Base-by-base conservation (phyloP, 805 yeast genomes). In the Komagataella populi region DNA sequence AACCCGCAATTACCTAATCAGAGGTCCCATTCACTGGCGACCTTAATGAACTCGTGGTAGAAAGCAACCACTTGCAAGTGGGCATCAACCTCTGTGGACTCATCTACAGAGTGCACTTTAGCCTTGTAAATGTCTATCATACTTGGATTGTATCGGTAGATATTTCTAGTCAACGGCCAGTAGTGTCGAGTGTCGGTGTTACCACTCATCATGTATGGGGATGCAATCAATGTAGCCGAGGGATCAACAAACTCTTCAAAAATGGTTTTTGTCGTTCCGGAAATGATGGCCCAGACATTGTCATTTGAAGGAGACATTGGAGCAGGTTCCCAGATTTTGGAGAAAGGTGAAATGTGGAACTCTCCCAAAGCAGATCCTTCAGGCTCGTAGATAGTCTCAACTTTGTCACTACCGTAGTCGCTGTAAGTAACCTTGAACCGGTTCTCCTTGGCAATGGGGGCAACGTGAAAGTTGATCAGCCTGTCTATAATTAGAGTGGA, bases 111-210 rank as follows among this genome's bases (percentile, higher is more conserved):
- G 64, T 84, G 90, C 39, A 72, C 65, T 46, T 70, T 65, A 46
- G 62, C 62, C 44, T 65, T 67, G 30, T 56, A 23, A 16, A 50
- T 30, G 14, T 53, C 53, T 3, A 53, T 47, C n/a, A 53, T 53
- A 8, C 54, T 48, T 7, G 85, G 82, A 45, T 72, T 69, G 61
- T 72, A 80, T 57, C 86, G 71, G 67, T 70, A 80, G 52, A 80
- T 78, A 60, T 78, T 71, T 50, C 65, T 67, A 14, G 82, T 70
- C 59, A 81, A 67, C 50, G 70, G 63, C 81, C 83, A 78, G 62
- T 81, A 81, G 56, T 74, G 68, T 55, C 72, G 71, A 10, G 85
- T 79, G 61, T 81, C 86, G 2, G 86, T 81, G 61, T 81, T 80
- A 6, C 78, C 84, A 6, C 82, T 68, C 67, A 75, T 22, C 22